These are phyloP conservation scores for Marasmius oreades DNA, from an alignment of 1,284 basidiomycete species.

Conservation along the genomic window DNA sequence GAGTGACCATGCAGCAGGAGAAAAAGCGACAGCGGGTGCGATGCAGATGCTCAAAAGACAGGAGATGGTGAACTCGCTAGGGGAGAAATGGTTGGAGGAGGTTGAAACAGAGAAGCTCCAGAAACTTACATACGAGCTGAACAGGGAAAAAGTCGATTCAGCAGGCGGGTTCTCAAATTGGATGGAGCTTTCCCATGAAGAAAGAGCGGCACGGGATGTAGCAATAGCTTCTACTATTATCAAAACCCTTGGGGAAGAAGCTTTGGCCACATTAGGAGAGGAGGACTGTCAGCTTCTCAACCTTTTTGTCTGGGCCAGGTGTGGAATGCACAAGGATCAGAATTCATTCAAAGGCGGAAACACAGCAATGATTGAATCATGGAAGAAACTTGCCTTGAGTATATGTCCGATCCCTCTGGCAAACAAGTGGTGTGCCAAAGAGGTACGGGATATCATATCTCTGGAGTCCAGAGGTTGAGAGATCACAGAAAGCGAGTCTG, in stretches of 20 bases:
- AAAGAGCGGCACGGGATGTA: neutral
- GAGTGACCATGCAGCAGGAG: conserved; percentile 23
- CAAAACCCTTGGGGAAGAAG: conserved; percentile 15
- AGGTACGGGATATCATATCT: conserved; percentile 8
- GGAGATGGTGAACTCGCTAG: conserved; percentile 16
- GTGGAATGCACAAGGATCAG: conserved; percentile 39
- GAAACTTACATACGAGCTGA: conserved; percentile 3
- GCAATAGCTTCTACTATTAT: conserved; percentile 7
- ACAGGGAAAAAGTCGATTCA: conserved; percentile 4
- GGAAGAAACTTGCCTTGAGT: conserved; percentile 15
- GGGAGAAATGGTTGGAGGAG: conserved; percentile 15
- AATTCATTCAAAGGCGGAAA: conserved; percentile 33
- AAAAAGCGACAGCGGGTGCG: conserved; percentile 19
- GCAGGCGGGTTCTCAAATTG: conserved; percentile 16
- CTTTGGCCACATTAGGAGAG: conserved; percentile 16
- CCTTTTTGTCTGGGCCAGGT: conserved; percentile 31
- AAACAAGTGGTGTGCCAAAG: conserved; percentile 24
- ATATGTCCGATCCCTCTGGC: conserved; percentile 20
- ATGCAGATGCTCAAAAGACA: conserved; percentile 18
- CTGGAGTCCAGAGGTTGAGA: conserved; percentile 4
- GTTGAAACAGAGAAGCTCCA: conserved; percentile 7
- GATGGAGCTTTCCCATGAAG: neutral
- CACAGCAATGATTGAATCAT: conserved; percentile 21
- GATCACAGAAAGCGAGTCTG: conserved; percentile 10
- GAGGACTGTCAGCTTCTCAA: conserved; percentile 16